These are phyloP conservation scores for Ophiosphaerella narmari DNA, from an alignment of 2,329 filamentous ascomycete genomes.

Conservation along the genomic window DNA sequence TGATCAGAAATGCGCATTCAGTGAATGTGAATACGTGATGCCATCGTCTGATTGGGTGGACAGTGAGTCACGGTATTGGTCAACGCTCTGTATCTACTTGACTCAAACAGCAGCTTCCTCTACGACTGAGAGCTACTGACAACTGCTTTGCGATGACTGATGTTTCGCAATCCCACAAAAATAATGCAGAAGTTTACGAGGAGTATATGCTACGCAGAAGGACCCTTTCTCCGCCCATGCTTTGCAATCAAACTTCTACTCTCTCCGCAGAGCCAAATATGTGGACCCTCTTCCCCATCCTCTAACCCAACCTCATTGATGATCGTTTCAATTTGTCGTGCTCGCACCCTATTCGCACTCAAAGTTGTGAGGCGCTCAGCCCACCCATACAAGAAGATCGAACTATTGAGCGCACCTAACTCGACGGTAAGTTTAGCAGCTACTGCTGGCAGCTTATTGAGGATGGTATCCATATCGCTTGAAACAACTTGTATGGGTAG, in stretches of 20 bases:
- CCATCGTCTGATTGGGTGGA: too few species aligned
- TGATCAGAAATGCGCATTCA: too few species aligned
- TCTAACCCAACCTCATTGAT: constrained; percentile 58
- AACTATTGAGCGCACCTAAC: constrained; percentile 66
- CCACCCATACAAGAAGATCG: constrained; percentile 77
- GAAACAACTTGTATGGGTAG: constrained; percentile 64
- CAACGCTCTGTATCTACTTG: too few species aligned
- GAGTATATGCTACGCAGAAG: too few species aligned
- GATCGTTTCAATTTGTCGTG: constrained; percentile 65
- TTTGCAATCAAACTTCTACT: constrained; percentile 71
- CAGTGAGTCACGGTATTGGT: too few species aligned
- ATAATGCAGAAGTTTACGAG: too few species aligned
- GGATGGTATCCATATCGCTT: constrained; percentile 49
- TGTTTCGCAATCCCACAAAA: too few species aligned
- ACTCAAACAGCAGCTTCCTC: too few species aligned
- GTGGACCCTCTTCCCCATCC: constrained; percentile 62
- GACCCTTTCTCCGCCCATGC: constrained; percentile 31
- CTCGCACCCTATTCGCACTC: constrained; percentile 71
- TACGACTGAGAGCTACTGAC: too few species aligned
- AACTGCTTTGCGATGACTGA: too few species aligned
- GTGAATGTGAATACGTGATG: too few species aligned
- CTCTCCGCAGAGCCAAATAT: constrained; percentile 68
- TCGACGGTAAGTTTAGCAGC: constrained; percentile 52
- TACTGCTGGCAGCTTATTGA: constrained; percentile 49
- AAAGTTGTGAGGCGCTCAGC: constrained; percentile 65